Base-by-base conservation (phyloP, 495 filamentous ascomycete genomes). In the Beverwykella pulmonaria region DNA sequence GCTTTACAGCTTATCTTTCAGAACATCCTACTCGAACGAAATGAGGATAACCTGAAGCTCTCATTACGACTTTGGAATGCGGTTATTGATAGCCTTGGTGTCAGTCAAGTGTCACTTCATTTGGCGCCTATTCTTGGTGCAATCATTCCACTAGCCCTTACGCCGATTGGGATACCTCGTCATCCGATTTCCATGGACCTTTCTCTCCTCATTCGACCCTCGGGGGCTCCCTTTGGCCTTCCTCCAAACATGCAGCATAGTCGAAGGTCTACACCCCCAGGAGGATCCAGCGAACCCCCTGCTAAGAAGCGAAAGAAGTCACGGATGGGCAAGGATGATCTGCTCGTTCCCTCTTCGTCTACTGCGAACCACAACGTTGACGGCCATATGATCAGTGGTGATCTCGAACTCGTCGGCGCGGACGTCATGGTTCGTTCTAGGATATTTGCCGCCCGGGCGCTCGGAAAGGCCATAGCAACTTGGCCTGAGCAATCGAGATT, bases 381-480 rank as follows among this genome's bases (percentile, higher is more conserved):
- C 73, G 94, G 92, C 19, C 92, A 95, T 71, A 97, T 98, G 91
- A 91, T 98, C 77, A 90, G 92, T 71, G 94, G 94, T 47, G 94
- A 98, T 73, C 88, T 97, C 57, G 94, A 98, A 69, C 80, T 98
- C 46, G 92, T 98, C 27, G 93, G 95, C 49, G 81, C 88, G 53
- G 95, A 98, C 59, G 88, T 87, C 4, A 84, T 98, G 71, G 83
- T 97, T 59, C 85, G 93, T 68, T 96, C 93, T 7, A 92, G 92
- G 75, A 88, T 96, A 39, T 89, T 86, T 71, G 91, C 92, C 7
- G 90, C 92, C 20, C 84, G 83, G 73, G 95, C 94, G 15, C 84
- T 97, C 68, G 94, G 93, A 29, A 82, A 85, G 61, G 81, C 88
- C 30, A 90, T 93, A 79, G 82, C 86, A 29, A 66, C 83, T 30